Conservation (phyloP, 164 flowering plant species). For the Dillenia turbinata region DNA sequence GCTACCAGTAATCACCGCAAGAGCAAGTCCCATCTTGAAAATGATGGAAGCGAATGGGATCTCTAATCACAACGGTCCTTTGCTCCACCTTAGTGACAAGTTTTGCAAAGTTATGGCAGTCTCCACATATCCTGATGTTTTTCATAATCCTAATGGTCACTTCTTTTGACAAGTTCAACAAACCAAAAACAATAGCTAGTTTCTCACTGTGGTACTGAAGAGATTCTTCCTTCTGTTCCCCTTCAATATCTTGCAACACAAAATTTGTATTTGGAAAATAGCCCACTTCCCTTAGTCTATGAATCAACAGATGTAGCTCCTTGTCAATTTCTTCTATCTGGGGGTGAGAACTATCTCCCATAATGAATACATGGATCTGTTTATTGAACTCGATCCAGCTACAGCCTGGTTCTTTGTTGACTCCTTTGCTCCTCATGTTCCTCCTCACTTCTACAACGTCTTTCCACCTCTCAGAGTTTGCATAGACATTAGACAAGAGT, state of each 20-base stretch:
- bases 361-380: slow-evolving; percentile 55
- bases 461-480: slow-evolving; percentile 64
- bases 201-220: slow-evolving; percentile 77
- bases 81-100: slow-evolving; percentile 49
- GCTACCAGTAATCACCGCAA: slow-evolving; percentile 82
- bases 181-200: slow-evolving; percentile 65
- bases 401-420: slow-evolving; percentile 84
- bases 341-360: slow-evolving; percentile 70
- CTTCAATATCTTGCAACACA: slow-evolving; percentile 77
- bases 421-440: slow-evolving; percentile 44
- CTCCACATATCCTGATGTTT: slow-evolving; percentile 84
- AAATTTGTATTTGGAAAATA: slow-evolving; percentile 74
- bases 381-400: slow-evolving; percentile 79
- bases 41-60: slow-evolving; percentile 76
- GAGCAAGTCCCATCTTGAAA: slow-evolving; percentile 70
- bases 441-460: slow-evolving; percentile 52
- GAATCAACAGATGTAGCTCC: slow-evolving; percentile 41
- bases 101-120: slow-evolving; percentile 75
- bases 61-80: slow-evolving; percentile 56
- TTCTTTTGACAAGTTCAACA: slow-evolving; percentile 43
- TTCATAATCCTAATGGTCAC: slow-evolving; percentile 65
- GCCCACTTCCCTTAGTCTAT: slow-evolving; percentile 45
- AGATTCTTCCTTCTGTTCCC: slow-evolving; percentile 70
- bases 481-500: slow-evolving; percentile 67
- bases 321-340: slow-evolving; percentile 29